Conservation (phyloP, 1,139 yeast genomes). For the Protomyces gravidus region DNA sequence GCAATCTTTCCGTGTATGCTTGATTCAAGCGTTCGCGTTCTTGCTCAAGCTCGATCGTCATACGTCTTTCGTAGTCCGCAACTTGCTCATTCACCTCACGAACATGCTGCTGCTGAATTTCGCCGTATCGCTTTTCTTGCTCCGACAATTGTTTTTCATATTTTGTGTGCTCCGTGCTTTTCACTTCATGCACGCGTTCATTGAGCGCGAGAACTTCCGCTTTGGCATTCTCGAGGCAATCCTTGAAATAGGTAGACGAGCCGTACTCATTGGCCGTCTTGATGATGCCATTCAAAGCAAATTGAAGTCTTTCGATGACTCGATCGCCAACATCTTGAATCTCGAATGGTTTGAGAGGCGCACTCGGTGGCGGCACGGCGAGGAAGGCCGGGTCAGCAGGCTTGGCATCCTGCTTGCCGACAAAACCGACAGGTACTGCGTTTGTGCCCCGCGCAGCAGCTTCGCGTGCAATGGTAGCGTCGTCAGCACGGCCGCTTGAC, state of each 20-base stretch:
- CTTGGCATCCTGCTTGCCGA: background rate
- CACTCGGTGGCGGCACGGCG: constrained; percentile 8
- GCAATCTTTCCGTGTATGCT: constrained; percentile 58
- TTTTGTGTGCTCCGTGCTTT: constrained; percentile 35
- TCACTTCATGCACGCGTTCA: constrained; percentile 37
- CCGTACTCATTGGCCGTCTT: constrained; percentile 26
- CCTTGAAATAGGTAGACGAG: constrained; percentile 12
- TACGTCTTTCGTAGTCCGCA: constrained; percentile 51
- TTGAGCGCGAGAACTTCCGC: constrained; percentile 34
- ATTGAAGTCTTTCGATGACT: constrained; percentile 13
- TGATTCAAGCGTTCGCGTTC: constrained; percentile 63
- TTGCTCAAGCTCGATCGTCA: constrained; percentile 55
- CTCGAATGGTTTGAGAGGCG: constrained; percentile 23
- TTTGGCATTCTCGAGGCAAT: constrained; percentile 19
- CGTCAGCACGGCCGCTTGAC: background rate
- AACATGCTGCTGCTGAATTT: constrained; percentile 33
- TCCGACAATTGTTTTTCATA: constrained; percentile 38
- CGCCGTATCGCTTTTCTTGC: constrained; percentile 38
- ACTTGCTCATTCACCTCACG: constrained; percentile 40
- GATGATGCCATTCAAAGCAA: constrained; percentile 22
- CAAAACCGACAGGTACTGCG: background rate
- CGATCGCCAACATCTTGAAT: constrained; percentile 9
- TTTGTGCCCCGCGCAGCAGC: background rate
- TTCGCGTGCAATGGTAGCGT: background rate
- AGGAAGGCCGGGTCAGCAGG: constrained; percentile 13